Evolutionary conservation across 2,329 filamentous ascomycete species (phyloP).

Genomic region (Venturia aucupariae): DNA sequence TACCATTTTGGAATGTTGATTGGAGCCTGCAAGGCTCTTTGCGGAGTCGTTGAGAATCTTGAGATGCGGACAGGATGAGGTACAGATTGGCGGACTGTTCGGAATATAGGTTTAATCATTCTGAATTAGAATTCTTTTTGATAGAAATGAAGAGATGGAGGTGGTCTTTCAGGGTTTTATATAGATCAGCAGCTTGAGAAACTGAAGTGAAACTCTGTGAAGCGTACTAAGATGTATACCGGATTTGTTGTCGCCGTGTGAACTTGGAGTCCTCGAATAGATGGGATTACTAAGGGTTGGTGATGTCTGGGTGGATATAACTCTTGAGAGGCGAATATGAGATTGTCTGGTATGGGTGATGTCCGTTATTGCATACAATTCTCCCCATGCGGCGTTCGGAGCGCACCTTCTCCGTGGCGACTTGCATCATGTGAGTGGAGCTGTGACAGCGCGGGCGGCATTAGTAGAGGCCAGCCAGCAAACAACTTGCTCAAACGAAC

Average conservation of each 20-base stretch:
- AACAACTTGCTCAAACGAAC: slow-evolving; percentile 6
- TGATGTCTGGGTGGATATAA: not conserved
- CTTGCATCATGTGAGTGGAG: slow-evolving; percentile 12
- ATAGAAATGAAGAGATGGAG: not conserved
- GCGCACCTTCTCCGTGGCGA: not conserved
- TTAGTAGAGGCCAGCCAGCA: slow-evolving; percentile 11
- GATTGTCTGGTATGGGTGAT: not conserved
- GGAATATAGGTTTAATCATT: not conserved
- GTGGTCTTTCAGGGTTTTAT: not conserved
- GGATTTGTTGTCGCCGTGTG: too few species aligned
- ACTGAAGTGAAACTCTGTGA: too few species aligned
- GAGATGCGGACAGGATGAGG: slow-evolving; percentile 13
- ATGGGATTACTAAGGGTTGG: not conserved
- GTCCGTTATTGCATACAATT: not conserved
- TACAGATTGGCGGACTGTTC: not conserved
- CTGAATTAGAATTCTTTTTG: not conserved
- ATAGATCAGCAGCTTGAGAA: not conserved
- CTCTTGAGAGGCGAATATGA: not conserved
- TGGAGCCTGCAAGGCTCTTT: slow-evolving; percentile 23
- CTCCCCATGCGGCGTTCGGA: not conserved
- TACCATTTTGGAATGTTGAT: slow-evolving; percentile 35
- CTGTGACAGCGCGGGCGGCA: slow-evolving; percentile 15
- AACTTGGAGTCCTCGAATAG: not conserved
- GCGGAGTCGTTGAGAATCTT: slow-evolving; percentile 22
- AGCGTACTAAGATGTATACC: not conserved